A percentile compares a stretch with the other conserved stretches of the same genome.
Conservation (phyloP, 1,139 yeast genomes). For the Williopsis jadinii region DNA sequence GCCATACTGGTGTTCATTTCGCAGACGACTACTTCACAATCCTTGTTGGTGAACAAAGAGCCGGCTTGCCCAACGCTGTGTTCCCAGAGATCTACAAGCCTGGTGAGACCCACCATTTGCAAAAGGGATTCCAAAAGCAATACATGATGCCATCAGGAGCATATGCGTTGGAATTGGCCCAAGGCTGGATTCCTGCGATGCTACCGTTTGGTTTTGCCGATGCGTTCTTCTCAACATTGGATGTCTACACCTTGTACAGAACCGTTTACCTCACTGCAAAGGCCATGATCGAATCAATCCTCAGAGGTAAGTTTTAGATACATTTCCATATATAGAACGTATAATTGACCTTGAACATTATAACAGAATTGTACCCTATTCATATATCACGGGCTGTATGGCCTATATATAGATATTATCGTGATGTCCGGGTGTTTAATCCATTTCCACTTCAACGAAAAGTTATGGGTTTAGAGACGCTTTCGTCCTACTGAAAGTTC, state of each 20-base stretch:
- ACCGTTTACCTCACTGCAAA: slow-evolving; percentile 70
- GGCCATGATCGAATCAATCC: slow-evolving; percentile 67
- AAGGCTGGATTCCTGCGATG: slow-evolving; percentile 99
- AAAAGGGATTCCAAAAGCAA: slow-evolving; percentile 71
- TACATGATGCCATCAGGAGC: slow-evolving; percentile 77
- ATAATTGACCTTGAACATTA: no score
- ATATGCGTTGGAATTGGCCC: slow-evolving; percentile 92
- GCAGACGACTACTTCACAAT: slow-evolving; percentile 97
- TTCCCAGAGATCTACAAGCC: slow-evolving; percentile 64
- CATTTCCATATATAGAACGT: no score
- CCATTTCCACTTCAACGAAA: neutral
- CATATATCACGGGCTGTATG: no score
- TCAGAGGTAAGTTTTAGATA: slow-evolving; percentile 56
- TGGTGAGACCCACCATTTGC: slow-evolving; percentile 76
- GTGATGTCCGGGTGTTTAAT: neutral
- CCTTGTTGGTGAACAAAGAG: slow-evolving; percentile 68
- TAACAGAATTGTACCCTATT: no score
- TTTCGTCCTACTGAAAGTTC: no score
- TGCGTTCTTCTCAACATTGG: slow-evolving; percentile 73
- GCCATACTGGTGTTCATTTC: slow-evolving; percentile 91
- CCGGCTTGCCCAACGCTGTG: slow-evolving; percentile 58
- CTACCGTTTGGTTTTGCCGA: slow-evolving; percentile 91
- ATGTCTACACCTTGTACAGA: slow-evolving; percentile 56
- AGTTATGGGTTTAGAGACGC: no score
- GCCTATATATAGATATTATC: no score